Evolutionary conservation across 2,329 filamentous ascomycete genomes (phyloP).

Genomic region (Pseudogymnoascus destructans): DNA sequence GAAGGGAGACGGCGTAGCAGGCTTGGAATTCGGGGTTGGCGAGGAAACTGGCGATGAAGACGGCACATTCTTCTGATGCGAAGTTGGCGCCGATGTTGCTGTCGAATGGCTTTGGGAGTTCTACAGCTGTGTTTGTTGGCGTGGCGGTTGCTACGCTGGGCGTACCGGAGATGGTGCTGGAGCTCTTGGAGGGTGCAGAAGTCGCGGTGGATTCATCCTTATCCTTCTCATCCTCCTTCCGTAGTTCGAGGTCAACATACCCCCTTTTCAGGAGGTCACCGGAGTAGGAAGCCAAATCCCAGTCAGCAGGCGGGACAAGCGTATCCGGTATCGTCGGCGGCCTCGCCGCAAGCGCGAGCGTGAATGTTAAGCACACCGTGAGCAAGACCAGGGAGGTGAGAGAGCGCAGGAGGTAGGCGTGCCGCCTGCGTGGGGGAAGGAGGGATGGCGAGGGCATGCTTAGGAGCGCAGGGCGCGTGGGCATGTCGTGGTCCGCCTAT

Average conservation of each 20-base stretch:
- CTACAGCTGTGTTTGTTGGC: constrained; percentile 23
- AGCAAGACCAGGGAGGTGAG: neutral
- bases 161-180: neutral
- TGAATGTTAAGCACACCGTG: neutral
- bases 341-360: neutral
- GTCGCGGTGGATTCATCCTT: neutral
- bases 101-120: constrained; percentile 55
- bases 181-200: constrained; percentile 7
- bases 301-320: neutral
- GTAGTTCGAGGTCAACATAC: neutral
- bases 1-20: constrained; percentile 74
- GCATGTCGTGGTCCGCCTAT: neutral
- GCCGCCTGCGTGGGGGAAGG: neutral
- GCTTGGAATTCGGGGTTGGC: constrained; percentile 25
- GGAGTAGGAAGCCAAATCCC: neutral
- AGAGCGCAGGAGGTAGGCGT: neutral
- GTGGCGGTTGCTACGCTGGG: constrained; percentile 15
- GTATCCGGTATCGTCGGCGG: neutral
- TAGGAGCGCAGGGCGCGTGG: neutral
- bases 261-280: neutral
- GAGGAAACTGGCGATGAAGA: constrained; percentile 24
- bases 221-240: neutral
- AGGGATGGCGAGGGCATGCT: neutral
- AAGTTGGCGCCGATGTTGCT: constrained; percentile 51
- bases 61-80: constrained; percentile 28